Evolutionary conservation across 2,329 filamentous ascomycete species (phyloP).

Genomic region (Cyphellophora attinorum): DNA sequence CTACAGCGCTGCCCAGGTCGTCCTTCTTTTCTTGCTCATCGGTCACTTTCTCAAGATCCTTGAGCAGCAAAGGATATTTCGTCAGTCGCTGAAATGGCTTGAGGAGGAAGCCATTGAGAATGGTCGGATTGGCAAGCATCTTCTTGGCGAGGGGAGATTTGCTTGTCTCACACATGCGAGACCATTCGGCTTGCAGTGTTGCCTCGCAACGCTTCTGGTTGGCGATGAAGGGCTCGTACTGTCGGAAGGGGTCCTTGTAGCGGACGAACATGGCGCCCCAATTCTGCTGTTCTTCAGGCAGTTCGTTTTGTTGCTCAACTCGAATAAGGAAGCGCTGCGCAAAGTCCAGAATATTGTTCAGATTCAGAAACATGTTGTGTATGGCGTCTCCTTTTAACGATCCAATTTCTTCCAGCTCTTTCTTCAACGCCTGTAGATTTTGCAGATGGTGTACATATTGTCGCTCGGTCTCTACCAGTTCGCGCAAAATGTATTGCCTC

Average conservation of each 20-base stretch:
- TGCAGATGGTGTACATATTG: conserved; percentile 98
- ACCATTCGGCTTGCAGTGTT: conserved; percentile 74
- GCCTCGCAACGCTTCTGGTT: conserved; percentile 88
- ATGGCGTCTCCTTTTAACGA: conserved; percentile 81
- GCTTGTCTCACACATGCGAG: conserved; percentile 65
- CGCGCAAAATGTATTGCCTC: conserved; percentile 81
- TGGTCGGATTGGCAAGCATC: conserved; percentile 80
- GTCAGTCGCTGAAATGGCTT: conserved; percentile 95
- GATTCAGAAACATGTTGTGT: conserved; percentile 92
- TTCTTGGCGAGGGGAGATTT: conserved; percentile 56
- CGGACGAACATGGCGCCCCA: conserved; percentile 89
- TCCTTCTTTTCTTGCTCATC: conserved; percentile 59
- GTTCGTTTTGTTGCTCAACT: conserved; percentile 88
- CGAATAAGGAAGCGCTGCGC: conserved; percentile 90
- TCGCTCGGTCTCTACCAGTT: conserved; percentile 87
- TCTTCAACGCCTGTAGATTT: conserved; percentile 86
- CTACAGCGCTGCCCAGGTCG: conserved; percentile 68
- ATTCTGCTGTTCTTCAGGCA: conserved; percentile 65
- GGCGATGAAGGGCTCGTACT: conserved; percentile 94
- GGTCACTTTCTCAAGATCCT: conserved; percentile 80
- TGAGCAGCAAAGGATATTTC: conserved; percentile 85
- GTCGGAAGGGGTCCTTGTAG: conserved; percentile 78
- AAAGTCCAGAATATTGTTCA: conserved; percentile 90
- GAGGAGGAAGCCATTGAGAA: conserved; percentile 81
- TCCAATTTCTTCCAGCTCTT: conserved; percentile 76